phyloP scores from a whole-genome alignment of 306 rosid genomes.

The Hippophae gyantsensis region DNA sequence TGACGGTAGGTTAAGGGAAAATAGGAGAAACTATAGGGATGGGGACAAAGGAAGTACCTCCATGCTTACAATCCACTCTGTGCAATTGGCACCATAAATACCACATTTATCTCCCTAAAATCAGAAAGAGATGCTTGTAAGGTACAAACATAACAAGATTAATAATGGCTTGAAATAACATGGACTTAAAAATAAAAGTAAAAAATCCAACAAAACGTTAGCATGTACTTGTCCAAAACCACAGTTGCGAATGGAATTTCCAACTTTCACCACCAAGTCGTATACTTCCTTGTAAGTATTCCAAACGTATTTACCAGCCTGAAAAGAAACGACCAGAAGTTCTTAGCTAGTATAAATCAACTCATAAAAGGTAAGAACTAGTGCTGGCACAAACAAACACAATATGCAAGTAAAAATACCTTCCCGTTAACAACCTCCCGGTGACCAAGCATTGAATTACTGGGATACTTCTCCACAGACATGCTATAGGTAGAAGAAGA shows the following conservation, averaged over 20 bases:
- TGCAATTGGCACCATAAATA: slow-evolving; percentile 66
- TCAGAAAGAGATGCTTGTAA: slow-evolving; percentile 17
- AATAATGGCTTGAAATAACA: neutral
- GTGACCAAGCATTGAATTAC: slow-evolving; percentile 67
- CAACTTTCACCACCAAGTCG: slow-evolving; percentile 62
- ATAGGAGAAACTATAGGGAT: neutral
- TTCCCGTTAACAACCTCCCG: slow-evolving; percentile 60
- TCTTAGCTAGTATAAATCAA: slow-evolving; percentile 11
- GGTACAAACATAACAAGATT: slow-evolving; percentile 7
- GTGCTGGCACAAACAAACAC: slow-evolving; percentile 7
- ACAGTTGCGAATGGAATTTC: slow-evolving; percentile 64
- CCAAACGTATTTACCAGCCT: slow-evolving; percentile 80
- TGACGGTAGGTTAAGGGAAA: neutral
- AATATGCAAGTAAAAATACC: slow-evolving; percentile 25
- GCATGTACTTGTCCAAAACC: slow-evolving; percentile 52
- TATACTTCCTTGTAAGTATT: slow-evolving; percentile 61
- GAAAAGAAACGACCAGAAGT: slow-evolving; percentile 15
- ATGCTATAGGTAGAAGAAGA: slow-evolving; percentile 21
- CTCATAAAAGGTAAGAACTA: slow-evolving; percentile 5
- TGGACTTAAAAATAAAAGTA: neutral
- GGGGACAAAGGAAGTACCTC: slow-evolving; percentile 40
- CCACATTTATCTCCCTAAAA: slow-evolving; percentile 79
- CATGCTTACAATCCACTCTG: slow-evolving; percentile 96
- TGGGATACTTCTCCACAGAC: slow-evolving; percentile 66
- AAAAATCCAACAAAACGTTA: neutral